Conservation (phyloP, 768 basidiomycete species). For the Pleurotus sapidus region DNA sequence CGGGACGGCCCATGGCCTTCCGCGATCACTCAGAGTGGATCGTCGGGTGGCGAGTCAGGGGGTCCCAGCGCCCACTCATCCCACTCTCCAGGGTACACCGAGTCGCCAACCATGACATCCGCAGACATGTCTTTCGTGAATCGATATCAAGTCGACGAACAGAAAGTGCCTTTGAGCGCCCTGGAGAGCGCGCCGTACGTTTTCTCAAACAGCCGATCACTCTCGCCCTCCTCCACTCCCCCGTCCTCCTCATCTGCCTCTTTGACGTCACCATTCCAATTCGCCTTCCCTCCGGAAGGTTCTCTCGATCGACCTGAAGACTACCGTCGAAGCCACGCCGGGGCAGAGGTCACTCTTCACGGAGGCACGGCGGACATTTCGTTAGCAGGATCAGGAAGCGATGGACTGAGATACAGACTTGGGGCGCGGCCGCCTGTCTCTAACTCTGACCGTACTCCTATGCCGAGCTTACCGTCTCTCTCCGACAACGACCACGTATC, state of each 20-base stretch:
- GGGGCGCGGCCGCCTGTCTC: constrained; percentile 46
- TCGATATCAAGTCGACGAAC: constrained; percentile 51
- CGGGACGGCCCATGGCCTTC: constrained; percentile 40
- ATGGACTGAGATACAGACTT: constrained; percentile 61
- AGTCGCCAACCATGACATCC: constrained; percentile 51
- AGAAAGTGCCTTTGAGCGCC: constrained; percentile 48
- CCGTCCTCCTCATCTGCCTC: constrained; percentile 61
- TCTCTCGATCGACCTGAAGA: constrained; percentile 57
- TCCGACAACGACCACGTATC: constrained; percentile 49
- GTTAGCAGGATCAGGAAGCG: constrained; percentile 45
- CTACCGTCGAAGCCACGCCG: constrained; percentile 53
- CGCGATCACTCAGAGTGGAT: constrained; percentile 25
- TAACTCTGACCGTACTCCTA: constrained; percentile 43
- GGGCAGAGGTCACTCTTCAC: constrained; percentile 66
- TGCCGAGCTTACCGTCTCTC: constrained; percentile 46
- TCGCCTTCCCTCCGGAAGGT: constrained; percentile 56
- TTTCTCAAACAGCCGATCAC: constrained; percentile 65
- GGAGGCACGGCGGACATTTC: constrained; percentile 69
- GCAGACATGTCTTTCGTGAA: constrained; percentile 44
- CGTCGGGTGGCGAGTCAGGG: constrained; percentile 40
- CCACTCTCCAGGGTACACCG: constrained; percentile 51
- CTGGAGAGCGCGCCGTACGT: constrained; percentile 57
- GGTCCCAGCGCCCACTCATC: constrained; percentile 35
- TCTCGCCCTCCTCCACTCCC: constrained; percentile 67
- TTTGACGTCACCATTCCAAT: constrained; percentile 66